These are phyloP conservation scores for Conringia planisiliqua DNA, from an alignment of 345 rosid species.

Conservation along the genomic window DNA sequence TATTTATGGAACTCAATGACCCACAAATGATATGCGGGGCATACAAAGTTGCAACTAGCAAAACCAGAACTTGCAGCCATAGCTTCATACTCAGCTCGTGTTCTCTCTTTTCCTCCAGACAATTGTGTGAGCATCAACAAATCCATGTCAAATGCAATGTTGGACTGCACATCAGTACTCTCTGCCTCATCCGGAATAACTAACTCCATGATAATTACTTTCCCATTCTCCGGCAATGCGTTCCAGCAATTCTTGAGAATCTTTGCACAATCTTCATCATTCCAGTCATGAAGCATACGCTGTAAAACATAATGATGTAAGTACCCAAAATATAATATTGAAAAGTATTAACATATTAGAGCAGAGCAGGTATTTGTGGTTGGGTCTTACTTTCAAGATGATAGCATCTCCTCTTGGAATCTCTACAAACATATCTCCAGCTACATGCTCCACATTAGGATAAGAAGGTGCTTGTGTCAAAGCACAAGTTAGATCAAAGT, in stretches of 20 bases:
- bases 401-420: conserved; percentile 46
- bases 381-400: conserved; percentile 36
- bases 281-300: conserved; percentile 43
- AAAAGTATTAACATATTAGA: background rate
- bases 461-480: conserved; percentile 24
- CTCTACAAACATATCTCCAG: conserved; percentile 38
- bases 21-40: conserved; percentile 31
- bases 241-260: conserved; percentile 35
- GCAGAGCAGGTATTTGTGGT: background rate
- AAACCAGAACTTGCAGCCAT: conserved; percentile 36
- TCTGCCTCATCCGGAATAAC: conserved; percentile 15
- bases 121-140: conserved; percentile 11
- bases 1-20: conserved; percentile 28
- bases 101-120: conserved; percentile 42
- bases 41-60: background rate
- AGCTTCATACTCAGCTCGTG: conserved; percentile 21
- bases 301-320: background rate
- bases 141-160: conserved; percentile 20
- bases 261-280: conserved; percentile 37
- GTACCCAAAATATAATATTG: background rate
- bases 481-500: conserved; percentile 33
- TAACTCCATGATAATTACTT: conserved; percentile 33
- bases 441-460: conserved; percentile 37
- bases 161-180: background rate
- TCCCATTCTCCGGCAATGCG: conserved; percentile 34